phyloP scores from a whole-genome alignment of 345 rosid species.

The Trapa incisa region DNA sequence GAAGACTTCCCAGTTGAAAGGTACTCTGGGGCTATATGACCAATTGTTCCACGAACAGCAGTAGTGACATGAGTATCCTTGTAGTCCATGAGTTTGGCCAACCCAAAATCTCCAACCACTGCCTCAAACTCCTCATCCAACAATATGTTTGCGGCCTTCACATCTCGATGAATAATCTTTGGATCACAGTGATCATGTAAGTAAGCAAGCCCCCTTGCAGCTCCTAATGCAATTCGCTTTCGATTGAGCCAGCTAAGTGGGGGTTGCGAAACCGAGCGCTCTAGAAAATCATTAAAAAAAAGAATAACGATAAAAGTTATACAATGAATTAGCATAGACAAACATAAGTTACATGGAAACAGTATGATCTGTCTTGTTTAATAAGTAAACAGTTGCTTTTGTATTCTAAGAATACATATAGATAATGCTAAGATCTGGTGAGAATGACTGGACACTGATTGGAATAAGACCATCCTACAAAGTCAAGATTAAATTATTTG shows the following conservation, averaged over 20 bases:
- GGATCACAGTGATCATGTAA: constrained; percentile 92
- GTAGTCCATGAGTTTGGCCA: constrained; percentile 86
- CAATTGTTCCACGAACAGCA: constrained; percentile 95
- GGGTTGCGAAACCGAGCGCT: constrained; percentile 34
- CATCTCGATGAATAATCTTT: constrained; percentile 91
- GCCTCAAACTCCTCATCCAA: constrained; percentile 92
- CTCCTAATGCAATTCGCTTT: constrained; percentile 61
- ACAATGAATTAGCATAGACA: background rate
- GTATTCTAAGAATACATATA: background rate
- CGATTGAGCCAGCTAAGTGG: constrained; percentile 65
- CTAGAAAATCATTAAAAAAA: constrained; percentile 21
- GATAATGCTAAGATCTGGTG: background rate
- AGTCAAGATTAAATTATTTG: background rate
- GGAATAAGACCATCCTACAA: background rate
- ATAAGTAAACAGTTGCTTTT: too few species aligned
- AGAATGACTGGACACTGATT: background rate
- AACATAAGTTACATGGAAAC: background rate
- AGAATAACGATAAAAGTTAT: background rate
- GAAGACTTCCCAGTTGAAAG: constrained; percentile 84
- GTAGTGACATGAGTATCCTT: constrained; percentile 91
- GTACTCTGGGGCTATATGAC: constrained; percentile 94
- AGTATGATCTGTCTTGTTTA: too few species aligned
- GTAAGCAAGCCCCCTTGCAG: constrained; percentile 90
- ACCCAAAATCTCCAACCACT: constrained; percentile 91
- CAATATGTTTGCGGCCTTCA: constrained; percentile 90